Base-by-base conservation (phyloP, 331 rosid species). In the Telfairia occidentalis region DNA sequence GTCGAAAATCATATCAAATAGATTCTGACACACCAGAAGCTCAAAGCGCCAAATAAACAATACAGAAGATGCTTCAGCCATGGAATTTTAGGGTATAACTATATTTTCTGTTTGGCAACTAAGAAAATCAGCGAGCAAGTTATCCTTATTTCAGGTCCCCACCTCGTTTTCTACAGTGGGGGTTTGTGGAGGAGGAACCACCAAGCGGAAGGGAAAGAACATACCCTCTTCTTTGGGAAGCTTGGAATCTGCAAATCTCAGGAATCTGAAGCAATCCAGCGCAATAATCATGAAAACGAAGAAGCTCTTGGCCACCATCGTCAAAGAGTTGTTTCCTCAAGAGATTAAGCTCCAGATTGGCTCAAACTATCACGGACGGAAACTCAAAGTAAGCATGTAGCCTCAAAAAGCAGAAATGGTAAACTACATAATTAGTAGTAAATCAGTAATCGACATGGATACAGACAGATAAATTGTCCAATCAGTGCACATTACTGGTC, bases 191-290 rank as follows among this genome's bases (percentile, higher is more conserved):
- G 45, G 71, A 16, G 40, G 16, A 59, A 65, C 3, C 2, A 16
- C 2, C 3, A 16, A 21, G 13, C 30, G 50, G 55, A 26, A 23
- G 13, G 13, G 29, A 45, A n/a, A 26, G 18, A 48, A 42, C 29
- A 12, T 66, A 82, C 97, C 88, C 85, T 92, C 97, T 32, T 85
- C 83, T 46, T 82, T 87, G 19, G 90, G 87, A 35, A 92, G 79
- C 64, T 75, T 83, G 35, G 94, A 82, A 35, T 90, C 80, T 52
- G 86, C 85, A 80, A 72, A 80, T 61, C 84, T 74, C 15, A 83
- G 77, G 72, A 69, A 78, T 34, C 37, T 46, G 82, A 87, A 84
- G 57, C 87, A 83, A 78, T 79, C 78, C 78, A 82, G 26, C 9
- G 83, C 78, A 58, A 82, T 12, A 82, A 90, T 28, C 67, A 84